phyloP scores from a whole-genome alignment of 345 rosid genomes.

The Lepidium aucheri region DNA sequence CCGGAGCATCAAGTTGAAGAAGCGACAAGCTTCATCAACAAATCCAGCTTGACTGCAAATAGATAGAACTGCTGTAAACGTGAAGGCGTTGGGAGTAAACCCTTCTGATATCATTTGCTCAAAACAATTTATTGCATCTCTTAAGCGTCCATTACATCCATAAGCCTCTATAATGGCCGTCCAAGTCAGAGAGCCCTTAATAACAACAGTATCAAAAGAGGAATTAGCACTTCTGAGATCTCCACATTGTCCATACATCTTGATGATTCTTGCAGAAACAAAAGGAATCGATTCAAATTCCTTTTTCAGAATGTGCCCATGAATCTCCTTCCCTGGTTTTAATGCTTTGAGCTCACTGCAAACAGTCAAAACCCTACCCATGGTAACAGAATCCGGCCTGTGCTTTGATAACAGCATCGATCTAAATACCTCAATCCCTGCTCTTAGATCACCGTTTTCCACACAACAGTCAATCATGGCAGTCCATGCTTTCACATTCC shows the following conservation, averaged over 20 bases:
- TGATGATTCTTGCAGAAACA: slow-evolving; percentile 58
- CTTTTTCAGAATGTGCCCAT: slow-evolving; percentile 59
- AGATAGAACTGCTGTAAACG: slow-evolving; percentile 48
- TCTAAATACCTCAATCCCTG: slow-evolving; percentile 45
- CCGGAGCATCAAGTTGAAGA: slow-evolving; percentile 43
- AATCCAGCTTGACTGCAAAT: slow-evolving; percentile 71
- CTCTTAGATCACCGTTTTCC: slow-evolving; percentile 30
- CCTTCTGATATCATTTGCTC: slow-evolving; percentile 51
- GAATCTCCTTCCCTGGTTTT: slow-evolving; percentile 75
- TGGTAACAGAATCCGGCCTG: slow-evolving; percentile 64
- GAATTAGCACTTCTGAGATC: slow-evolving; percentile 37
- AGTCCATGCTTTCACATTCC: slow-evolving; percentile 67
- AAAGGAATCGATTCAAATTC: slow-evolving; percentile 47
- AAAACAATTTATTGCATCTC: slow-evolving; percentile 51
- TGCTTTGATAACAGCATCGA: slow-evolving; percentile 62
- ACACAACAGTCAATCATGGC: slow-evolving; percentile 60
- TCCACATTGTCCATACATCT: slow-evolving; percentile 65
- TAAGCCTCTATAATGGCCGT: slow-evolving; percentile 71
- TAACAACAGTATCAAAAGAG: slow-evolving; percentile 43
- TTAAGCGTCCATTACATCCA: slow-evolving; percentile 34
- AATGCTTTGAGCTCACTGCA: slow-evolving; percentile 45
- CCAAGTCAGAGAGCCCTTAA: slow-evolving; percentile 74
- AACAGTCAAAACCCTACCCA: slow-evolving; percentile 51
- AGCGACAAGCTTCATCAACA: slow-evolving; percentile 51
- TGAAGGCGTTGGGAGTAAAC: slow-evolving; percentile 56